Evolutionary conservation across 345 rosid species (phyloP).

Genomic region (Iberis pinnata): DNA sequence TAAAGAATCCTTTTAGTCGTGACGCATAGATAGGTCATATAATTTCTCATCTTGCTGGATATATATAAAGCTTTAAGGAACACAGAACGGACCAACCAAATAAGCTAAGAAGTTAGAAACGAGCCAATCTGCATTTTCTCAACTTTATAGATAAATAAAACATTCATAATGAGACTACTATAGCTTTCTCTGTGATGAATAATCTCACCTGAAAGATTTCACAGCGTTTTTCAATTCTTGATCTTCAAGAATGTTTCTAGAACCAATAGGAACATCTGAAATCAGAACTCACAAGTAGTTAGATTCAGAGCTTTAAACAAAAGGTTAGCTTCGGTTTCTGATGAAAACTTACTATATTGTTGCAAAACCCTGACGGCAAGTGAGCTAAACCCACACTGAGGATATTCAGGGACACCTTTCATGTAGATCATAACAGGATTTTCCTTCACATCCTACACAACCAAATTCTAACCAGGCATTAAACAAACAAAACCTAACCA

Average conservation of each 20-base stretch:
- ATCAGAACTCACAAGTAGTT: not conserved
- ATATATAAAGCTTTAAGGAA: no score
- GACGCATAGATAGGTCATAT: no score
- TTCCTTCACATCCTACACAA: conserved; percentile 73
- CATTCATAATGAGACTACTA: not conserved
- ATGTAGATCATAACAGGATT: conserved; percentile 90
- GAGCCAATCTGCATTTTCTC: not conserved
- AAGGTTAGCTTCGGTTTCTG: not conserved
- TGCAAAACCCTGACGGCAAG: conserved; percentile 80
- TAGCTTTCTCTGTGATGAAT: no score
- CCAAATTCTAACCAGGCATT: conserved; percentile 15
- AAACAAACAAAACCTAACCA: conserved; percentile 6
- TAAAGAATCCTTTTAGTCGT: not conserved
- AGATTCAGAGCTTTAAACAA: not conserved
- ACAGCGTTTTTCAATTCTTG: conserved; percentile 81
- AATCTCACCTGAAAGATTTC: conserved; percentile 30
- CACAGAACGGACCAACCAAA: no score
- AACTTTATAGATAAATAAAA: not conserved
- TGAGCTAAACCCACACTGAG: conserved; percentile 94
- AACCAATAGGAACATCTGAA: conserved; percentile 67
- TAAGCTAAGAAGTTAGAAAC: not conserved
- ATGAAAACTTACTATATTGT: conserved; percentile 57
- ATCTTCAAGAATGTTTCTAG: conserved; percentile 88
- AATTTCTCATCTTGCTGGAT: no score
- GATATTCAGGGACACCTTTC: conserved; percentile 91